phyloP scores from a whole-genome alignment of 176 grass and related monocot genomes.

The Phragmites australis region DNA sequence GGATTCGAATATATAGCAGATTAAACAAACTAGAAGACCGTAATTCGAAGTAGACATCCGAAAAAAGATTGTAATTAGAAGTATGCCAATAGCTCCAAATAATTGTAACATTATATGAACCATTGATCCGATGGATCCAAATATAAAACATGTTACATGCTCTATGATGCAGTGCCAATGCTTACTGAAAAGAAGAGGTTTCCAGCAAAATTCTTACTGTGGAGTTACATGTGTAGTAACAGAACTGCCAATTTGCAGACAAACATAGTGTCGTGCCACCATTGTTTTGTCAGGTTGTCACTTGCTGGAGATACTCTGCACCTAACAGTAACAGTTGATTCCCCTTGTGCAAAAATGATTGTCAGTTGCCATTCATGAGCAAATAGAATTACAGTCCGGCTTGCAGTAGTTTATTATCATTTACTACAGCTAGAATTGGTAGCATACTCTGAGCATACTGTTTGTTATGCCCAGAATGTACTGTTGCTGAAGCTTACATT shows the following conservation, averaged over 20 bases:
- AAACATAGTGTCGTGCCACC: constrained; percentile 1
- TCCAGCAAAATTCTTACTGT: background rate
- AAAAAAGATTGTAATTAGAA: background rate
- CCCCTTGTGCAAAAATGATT: constrained; percentile 8
- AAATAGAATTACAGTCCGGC: constrained; percentile 27
- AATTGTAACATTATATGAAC: background rate
- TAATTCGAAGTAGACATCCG: background rate
- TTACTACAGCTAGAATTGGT: constrained; percentile 7
- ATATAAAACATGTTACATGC: background rate
- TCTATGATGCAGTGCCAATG: background rate
- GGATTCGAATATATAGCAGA: constrained; percentile 4
- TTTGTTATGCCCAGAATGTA: constrained; percentile 20
- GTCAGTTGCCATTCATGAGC: constrained; percentile 32
- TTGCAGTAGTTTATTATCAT: constrained; percentile 14
- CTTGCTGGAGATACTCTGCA: constrained; percentile 25
- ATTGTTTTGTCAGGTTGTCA: constrained; percentile 18
- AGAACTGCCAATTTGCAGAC: background rate
- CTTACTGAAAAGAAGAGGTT: background rate
- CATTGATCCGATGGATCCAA: background rate
- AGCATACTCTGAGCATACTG: constrained; percentile 24
- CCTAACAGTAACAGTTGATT: constrained; percentile 21
- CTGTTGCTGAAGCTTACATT: background rate
- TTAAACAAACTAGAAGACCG: too few species aligned
- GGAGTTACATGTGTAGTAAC: constrained; percentile 3
- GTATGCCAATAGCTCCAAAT: background rate